These are phyloP conservation scores for Hysterium pulicare DNA, from an alignment of 2,329 filamentous ascomycete species.

Conservation along the genomic window DNA sequence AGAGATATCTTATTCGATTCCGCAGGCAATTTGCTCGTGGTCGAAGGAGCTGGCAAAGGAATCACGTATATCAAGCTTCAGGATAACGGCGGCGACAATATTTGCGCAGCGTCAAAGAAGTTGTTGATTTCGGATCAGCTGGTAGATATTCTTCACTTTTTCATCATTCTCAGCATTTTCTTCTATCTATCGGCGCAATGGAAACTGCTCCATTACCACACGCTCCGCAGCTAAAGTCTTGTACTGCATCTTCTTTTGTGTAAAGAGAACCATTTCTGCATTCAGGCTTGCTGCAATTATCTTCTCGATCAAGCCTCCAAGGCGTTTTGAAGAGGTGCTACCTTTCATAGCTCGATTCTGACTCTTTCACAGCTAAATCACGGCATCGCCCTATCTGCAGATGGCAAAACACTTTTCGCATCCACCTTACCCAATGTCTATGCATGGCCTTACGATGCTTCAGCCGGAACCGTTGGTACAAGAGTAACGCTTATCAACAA, in stretches of 20 bases:
- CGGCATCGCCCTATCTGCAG: slow-evolving; percentile 40
- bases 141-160: not conserved
- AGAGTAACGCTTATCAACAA: not conserved
- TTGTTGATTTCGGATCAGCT: not conserved
- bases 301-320: not conserved
- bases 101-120: not conserved
- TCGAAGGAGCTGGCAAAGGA: slow-evolving; percentile 24
- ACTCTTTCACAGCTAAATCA: slow-evolving; percentile 37
- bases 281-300: no score
- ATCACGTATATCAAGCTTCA: slow-evolving; percentile 1
- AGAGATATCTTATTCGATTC: not conserved
- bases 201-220: no score
- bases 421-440: slow-evolving; percentile 55
- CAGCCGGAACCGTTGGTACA: not conserved
- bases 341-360: not conserved
- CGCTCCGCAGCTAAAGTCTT: no score
- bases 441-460: slow-evolving; percentile 59
- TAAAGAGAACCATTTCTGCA: no score
- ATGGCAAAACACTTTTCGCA: slow-evolving; percentile 46
- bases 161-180: no score
- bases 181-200: no score
- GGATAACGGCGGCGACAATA: not conserved
- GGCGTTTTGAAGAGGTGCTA: not conserved
- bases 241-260: no score
- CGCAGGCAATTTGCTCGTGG: slow-evolving; percentile 18